These are phyloP conservation scores for Coemansia sp. DNA, from an alignment of 371 early-diverging fungal species.

Conservation along the genomic window DNA sequence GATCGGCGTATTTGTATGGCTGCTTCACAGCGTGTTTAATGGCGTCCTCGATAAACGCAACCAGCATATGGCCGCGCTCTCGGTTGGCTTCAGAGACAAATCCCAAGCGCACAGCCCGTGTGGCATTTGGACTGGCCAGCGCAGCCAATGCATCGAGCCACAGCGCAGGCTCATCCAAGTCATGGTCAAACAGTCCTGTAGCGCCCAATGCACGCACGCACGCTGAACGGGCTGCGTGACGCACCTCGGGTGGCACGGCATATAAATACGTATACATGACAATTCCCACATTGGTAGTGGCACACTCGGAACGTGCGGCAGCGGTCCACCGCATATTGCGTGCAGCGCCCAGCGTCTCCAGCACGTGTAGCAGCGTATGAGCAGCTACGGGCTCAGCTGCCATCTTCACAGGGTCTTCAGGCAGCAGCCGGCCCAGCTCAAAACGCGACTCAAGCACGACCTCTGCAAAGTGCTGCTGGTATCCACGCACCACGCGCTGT, in stretches of 20 bases:
- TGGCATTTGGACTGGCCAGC: slow-evolving; percentile 31
- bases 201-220: slow-evolving; percentile 21
- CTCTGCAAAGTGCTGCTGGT: slow-evolving; percentile 43
- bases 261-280: slow-evolving; percentile 23
- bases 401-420: slow-evolving; percentile 6
- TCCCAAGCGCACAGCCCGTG: slow-evolving; percentile 14
- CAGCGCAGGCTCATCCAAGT: slow-evolving; percentile 25
- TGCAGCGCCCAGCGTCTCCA: slow-evolving; percentile 19
- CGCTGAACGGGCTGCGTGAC: slow-evolving; percentile 28
- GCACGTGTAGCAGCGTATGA: slow-evolving; percentile 25
- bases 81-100: background rate
- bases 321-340: slow-evolving; percentile 27
- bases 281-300: slow-evolving; percentile 27
- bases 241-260: slow-evolving; percentile 34
- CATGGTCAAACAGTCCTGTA: slow-evolving; percentile 43
- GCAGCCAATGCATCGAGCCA: slow-evolving; percentile 46
- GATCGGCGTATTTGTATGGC: slow-evolving; percentile 46
- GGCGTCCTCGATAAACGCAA: slow-evolving; percentile 35
- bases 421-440: slow-evolving; percentile 36
- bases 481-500: slow-evolving; percentile 43
- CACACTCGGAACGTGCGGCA: slow-evolving; percentile 9
- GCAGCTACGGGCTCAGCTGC: slow-evolving; percentile 24
- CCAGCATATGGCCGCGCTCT: slow-evolving; percentile 17
- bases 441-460: slow-evolving; percentile 32
- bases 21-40: slow-evolving; percentile 23